Conservation (phyloP, 805 yeast species). For the Myxozyma melibiosi region DNA sequence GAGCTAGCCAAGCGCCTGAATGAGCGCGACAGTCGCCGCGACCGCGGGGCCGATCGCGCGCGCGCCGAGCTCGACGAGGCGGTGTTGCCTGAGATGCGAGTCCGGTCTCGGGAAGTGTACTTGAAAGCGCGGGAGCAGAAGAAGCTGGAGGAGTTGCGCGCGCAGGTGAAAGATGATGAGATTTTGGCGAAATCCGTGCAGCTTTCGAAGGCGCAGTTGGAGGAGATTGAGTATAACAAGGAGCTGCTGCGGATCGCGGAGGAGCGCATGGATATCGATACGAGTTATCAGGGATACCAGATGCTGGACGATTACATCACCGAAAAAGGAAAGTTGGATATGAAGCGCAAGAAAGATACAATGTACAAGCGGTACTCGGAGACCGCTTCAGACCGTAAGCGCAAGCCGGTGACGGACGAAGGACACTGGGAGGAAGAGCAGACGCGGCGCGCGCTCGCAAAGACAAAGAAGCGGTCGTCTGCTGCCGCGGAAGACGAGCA, state of each 20-base stretch:
- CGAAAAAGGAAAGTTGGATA: slow-evolving; percentile 55
- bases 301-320: slow-evolving; percentile 63
- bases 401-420: slow-evolving; percentile 35
- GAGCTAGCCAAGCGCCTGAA: slow-evolving; percentile 40
- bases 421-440: slow-evolving; percentile 60
- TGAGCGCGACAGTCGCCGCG: slow-evolving; percentile 24
- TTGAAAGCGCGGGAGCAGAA: slow-evolving; percentile 53
- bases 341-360: slow-evolving; percentile 55
- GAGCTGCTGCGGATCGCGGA: slow-evolving; percentile 51
- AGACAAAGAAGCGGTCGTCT: background rate
- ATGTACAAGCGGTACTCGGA: slow-evolving; percentile 47
- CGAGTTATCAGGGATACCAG: slow-evolving; percentile 47
- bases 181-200: slow-evolving; percentile 50
- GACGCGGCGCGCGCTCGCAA: slow-evolving; percentile 47
- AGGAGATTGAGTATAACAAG: slow-evolving; percentile 56
- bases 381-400: slow-evolving; percentile 25
- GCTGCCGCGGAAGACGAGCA: slow-evolving; percentile 13
- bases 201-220: slow-evolving; percentile 51
- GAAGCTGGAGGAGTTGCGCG: slow-evolving; percentile 48
- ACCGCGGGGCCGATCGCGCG: slow-evolving; percentile 12
- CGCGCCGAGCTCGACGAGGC: slow-evolving; percentile 28
- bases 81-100: slow-evolving; percentile 45
- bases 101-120: slow-evolving; percentile 54
- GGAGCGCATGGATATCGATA: slow-evolving; percentile 46
- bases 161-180: slow-evolving; percentile 53